Evolutionary conservation across 2,329 filamentous ascomycete genomes (phyloP), one percentile per base, ranked within the genome.

Genomic region (Plectosphaerella plurivora): DNA sequence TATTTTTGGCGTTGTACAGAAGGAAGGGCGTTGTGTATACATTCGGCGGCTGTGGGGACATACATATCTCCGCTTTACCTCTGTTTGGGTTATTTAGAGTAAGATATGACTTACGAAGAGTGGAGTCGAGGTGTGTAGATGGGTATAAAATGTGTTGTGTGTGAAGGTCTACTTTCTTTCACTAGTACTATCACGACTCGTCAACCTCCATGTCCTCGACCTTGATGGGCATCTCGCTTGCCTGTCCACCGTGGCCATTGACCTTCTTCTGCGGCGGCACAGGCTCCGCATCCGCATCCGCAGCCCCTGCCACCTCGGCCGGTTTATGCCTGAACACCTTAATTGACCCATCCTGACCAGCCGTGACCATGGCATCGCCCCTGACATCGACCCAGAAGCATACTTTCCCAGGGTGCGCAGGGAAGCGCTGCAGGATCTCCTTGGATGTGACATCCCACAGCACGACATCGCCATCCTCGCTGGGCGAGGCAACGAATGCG

Each of bases 391-490:
- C 83, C 81, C 83, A 86, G 63, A 86, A 85, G 56, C 83, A 84
- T 25, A 85, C 80, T 18, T 79, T 81, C 35, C 75, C 66, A 35
- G 50, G 55, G 37, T 81, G 81, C 2, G 70, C 69, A 28, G 65
- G 64, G 9, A 86, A 70, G 14, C 78, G 74, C 75, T 97, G 92
- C 18, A 97, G 73, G 3, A 96, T 73, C 51, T 88, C 84, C 69
- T 97, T 99, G 64, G 78, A 89, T 55, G 82, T 85, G 14, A 97
- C 90, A 62, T 97, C 91, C 94, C 94, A 99, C 51, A 96, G 79
- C 15, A 96, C 76, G 11, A 96, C 81, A 46, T 84, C 82, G 15
- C 92, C 91, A 61, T 97, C 90, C 67, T 97, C 93, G 67, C 90
- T 95, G 0, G 92, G 91, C 35, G 88, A 88, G 0, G 86, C 88